Evolutionary conservation across 1,284 basidiomycete species (phyloP), one percentile per base, ranked within the genome.

Genomic region (Malassezia yamatoensis): DNA sequence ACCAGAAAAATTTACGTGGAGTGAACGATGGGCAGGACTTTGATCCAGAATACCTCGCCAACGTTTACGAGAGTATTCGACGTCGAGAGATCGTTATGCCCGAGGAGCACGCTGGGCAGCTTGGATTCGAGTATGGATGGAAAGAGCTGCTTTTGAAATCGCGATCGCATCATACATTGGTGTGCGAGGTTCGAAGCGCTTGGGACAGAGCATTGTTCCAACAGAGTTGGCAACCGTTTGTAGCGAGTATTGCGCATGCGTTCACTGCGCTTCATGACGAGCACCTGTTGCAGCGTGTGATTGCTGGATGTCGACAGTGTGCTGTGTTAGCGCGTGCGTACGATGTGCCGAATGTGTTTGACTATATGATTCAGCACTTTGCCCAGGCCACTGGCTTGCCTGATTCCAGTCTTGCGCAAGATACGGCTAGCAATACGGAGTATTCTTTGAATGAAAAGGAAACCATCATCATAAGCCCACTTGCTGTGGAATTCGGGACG

Each of bases 121-220:
- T 94, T 37, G 94, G 94, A 1, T 99, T 99, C 73, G 94, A 98
- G 68, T 96, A 94, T 72, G 89, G 93, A 6, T 99, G 94, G 94
- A 96, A 96, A 75, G 90, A 94, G 66, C 79, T 99, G 29, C 80
- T 96, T 47, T 78, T 85, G 45, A 83, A 90, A 36, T 85, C 90
- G 42, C 81, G 87, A 40, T 83, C 84, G 62, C 82, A 87, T 53
- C 88, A 88, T 85, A 79, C 82, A 36, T 82, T 89, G 69, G 81
- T 90, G 75, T 81, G 83, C 40, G 88, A 85, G 78, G 86, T 88
- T 68, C 83, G 88, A 0, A 72, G 82, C 29, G 73, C 80, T 0
- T 96, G 96, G 72, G 94, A 99, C 77, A 79, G 83, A 32, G 84
- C 86, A 51, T 93, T 99, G 85, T 99, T 99, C 80, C 85, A 83